phyloP scores from a whole-genome alignment of 1,284 basidiomycete genomes.

The Mycena citricolor region DNA sequence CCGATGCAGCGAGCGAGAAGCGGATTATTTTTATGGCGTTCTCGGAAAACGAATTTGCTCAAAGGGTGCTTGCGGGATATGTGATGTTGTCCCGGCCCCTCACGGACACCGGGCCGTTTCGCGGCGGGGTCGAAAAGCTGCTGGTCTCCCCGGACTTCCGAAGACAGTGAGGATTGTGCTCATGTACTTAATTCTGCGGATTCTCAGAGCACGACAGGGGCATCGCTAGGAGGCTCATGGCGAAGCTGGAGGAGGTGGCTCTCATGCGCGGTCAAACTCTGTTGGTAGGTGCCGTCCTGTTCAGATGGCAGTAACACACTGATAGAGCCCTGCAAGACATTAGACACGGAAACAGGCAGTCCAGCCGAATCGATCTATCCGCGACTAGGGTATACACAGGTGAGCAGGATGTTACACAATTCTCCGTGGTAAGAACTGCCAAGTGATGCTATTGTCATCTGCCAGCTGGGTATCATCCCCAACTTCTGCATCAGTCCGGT shows the following conservation, averaged over 20 bases:
- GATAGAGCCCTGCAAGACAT: too few relatives aligned
- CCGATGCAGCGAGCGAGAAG: slow-evolving; percentile 3
- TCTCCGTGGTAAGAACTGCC: not conserved
- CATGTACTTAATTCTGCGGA: not conserved
- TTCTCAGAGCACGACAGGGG: slow-evolving; percentile 10
- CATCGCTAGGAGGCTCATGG: slow-evolving; percentile 15
- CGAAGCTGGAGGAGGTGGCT: slow-evolving; percentile 12
- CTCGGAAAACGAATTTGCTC: not conserved
- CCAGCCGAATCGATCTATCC: slow-evolving; percentile 17
- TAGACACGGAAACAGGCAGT: slow-evolving; percentile 15
- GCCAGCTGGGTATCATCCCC: slow-evolving; percentile 17
- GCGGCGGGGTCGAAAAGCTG: slow-evolving; percentile 25
- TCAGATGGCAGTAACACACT: too few relatives aligned
- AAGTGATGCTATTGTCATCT: not conserved
- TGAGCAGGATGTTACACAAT: too few relatives aligned
- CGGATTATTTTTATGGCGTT: slow-evolving; percentile 14
- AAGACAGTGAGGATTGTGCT: slow-evolving; percentile 5
- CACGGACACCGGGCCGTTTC: slow-evolving; percentile 18
- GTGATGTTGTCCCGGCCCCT: slow-evolving; percentile 12
- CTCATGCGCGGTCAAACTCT: slow-evolving; percentile 16
- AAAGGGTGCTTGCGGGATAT: slow-evolving; percentile 12
- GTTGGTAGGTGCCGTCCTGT: slow-evolving; percentile 9
- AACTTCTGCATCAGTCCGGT: slow-evolving; percentile 12
- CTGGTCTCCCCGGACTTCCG: slow-evolving; percentile 22
- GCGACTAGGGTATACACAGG: slow-evolving; percentile 13